Percentiles rank a stretch among this genome's conserved stretches.
Conservation (phyloP, 2,329 filamentous ascomycete genomes). For the Helicocarpus griseus region DNA sequence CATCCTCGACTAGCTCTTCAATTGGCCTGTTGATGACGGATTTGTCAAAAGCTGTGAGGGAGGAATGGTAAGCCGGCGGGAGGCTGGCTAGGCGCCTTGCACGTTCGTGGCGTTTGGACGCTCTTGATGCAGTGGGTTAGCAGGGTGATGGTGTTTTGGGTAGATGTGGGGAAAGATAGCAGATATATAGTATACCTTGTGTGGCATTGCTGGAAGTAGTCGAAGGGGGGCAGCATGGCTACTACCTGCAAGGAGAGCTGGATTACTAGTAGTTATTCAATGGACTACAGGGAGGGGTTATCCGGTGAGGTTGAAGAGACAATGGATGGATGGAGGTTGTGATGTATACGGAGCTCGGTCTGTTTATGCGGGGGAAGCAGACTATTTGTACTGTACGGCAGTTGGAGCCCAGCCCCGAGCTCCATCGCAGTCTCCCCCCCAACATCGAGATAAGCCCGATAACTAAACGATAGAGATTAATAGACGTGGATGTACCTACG, state of each 20-base stretch:
- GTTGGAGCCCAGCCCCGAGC: not conserved
- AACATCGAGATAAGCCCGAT: not conserved
- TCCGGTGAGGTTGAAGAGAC: not conserved
- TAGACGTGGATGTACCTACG: no score
- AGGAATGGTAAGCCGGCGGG: conserved; percentile 52
- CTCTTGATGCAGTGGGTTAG: conserved; percentile 42
- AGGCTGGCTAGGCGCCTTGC: conserved; percentile 59
- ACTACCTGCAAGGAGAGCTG: not conserved
- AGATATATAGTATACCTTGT: conserved; percentile 50
- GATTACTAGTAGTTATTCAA: no score
- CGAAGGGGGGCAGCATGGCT: conserved; percentile 44
- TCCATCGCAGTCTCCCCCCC: not conserved
- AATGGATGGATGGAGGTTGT: not conserved
- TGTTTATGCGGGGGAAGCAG: not conserved
- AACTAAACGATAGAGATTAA: no score
- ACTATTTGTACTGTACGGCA: not conserved
- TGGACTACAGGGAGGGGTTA: no score
- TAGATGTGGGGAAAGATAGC: not conserved
- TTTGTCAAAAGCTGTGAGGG: conserved; percentile 56
- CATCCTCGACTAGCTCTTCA: conserved; percentile 64
- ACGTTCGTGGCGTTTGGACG: conserved; percentile 71
- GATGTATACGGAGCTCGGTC: not conserved
- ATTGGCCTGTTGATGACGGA: conserved; percentile 64
- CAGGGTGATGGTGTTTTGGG: conserved; percentile 1
- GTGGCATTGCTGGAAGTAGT: conserved; percentile 61